These are phyloP conservation scores for Saccharomycopsis malanga DNA, from an alignment of 805 yeast genomes.

Conservation along the genomic window DNA sequence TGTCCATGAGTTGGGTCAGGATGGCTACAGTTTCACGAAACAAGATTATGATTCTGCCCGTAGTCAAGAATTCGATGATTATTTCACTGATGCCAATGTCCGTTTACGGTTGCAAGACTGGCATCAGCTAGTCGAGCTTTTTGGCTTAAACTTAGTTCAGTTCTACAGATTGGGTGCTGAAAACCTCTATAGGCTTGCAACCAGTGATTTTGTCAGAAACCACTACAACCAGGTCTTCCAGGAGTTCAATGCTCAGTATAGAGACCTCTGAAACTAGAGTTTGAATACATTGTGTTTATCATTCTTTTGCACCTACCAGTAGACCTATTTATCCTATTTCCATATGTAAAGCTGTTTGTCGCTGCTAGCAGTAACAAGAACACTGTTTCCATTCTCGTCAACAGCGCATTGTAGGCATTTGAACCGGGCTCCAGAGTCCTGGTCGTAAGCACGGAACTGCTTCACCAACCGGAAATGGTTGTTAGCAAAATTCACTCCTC, in stretches of 20 bases:
- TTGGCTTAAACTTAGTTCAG: slow-evolving; percentile 15
- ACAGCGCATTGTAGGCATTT: slow-evolving; percentile 1
- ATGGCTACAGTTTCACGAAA: background rate
- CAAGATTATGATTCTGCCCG: background rate
- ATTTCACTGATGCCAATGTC: background rate
- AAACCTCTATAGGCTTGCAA: slow-evolving; percentile 2
- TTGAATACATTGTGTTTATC: background rate
- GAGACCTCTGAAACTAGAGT: slow-evolving; percentile 2
- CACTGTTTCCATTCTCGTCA: background rate
- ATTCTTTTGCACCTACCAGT: no score
- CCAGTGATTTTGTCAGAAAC: background rate
- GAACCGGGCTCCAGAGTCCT: slow-evolving; percentile 2
- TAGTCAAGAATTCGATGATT: background rate
- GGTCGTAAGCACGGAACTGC: background rate
- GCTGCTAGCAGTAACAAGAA: background rate
- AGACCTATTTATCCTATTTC: no score
- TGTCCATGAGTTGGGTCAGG: background rate
- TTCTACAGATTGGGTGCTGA: slow-evolving; percentile 7
- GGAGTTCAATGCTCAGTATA: slow-evolving; percentile 9
- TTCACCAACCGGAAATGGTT: slow-evolving; percentile 29
- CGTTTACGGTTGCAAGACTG: slow-evolving; percentile 3
- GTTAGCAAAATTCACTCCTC: slow-evolving; percentile 49
- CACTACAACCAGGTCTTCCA: slow-evolving; percentile 4
- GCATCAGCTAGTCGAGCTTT: slow-evolving; percentile 11
- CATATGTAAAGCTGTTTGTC: slow-evolving; percentile 6